A percentile compares a stretch with the other conserved stretches of the same genome.
phyloP scores from a whole-genome alignment of 2,329 filamentous ascomycete species.

The Dactylonectria macrodidyma region DNA sequence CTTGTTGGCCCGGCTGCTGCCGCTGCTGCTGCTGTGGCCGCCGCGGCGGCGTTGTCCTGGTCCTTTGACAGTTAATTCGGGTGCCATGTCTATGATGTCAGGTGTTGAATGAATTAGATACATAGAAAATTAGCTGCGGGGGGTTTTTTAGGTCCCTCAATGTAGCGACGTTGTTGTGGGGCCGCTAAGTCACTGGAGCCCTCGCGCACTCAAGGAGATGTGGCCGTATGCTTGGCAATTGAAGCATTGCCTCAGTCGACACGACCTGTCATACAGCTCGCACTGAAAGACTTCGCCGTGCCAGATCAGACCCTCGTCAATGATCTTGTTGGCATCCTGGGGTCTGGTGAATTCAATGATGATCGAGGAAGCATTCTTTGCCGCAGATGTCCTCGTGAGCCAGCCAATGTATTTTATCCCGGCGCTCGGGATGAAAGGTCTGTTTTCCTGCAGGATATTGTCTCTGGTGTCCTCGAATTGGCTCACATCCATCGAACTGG shows the following conservation, averaged over 20 bases:
- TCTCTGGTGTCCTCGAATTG: conserved; percentile 9
- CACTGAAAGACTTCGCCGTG: conserved; percentile 18
- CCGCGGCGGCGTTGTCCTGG: no score
- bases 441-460: conserved; percentile 12
- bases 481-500: conserved; percentile 14
- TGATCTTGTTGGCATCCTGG: conserved; percentile 16
- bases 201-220: no score
- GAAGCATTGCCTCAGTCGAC: not conserved
- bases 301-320: conserved; percentile 18
- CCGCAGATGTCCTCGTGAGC: conserved; percentile 4
- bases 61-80: no score
- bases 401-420: conserved; percentile 24
- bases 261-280: conserved; percentile 6
- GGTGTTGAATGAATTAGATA: no score
- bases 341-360: conserved; percentile 13
- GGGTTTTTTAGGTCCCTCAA: no score
- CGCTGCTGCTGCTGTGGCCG: no score
- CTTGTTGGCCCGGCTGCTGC: no score
- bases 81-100: no score
- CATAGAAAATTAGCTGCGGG: no score
- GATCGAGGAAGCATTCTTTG: conserved; percentile 17
- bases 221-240: not conserved
- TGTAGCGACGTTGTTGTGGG: no score
- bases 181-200: no score
- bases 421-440: conserved; percentile 11